Conservation (phyloP, 129 eudicot species). For the Gnaphalium uliginosum region DNA sequence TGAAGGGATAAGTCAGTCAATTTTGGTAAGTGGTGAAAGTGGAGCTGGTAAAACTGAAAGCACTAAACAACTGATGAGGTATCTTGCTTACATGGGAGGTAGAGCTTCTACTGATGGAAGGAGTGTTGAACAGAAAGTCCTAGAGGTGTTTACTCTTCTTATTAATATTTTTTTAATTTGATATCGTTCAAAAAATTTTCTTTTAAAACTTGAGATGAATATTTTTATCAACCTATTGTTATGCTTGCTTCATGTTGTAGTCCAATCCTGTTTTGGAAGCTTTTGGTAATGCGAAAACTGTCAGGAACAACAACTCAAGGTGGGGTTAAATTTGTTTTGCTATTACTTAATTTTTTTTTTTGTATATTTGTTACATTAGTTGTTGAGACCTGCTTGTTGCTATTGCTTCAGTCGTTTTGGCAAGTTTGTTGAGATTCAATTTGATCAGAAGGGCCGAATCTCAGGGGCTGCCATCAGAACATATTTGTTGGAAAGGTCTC, state of each 20-base stretch:
- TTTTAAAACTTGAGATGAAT: background rate
- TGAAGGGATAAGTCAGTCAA: slow-evolving; percentile 97
- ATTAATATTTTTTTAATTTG: background rate
- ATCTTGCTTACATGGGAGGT: slow-evolving; percentile 99
- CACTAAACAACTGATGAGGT: slow-evolving; percentile 90
- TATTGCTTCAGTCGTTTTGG: slow-evolving; percentile 85
- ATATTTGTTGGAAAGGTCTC: slow-evolving; percentile 91
- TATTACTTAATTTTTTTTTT: background rate
- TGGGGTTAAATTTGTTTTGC: slow-evolving; percentile 27
- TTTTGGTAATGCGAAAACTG: slow-evolving; percentile 99
- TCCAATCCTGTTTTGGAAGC: slow-evolving; percentile 99
- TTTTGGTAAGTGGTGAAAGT: slow-evolving; percentile 99
- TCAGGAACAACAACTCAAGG: slow-evolving; percentile 98
- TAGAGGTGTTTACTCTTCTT: slow-evolving; percentile 63
- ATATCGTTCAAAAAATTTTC: background rate
- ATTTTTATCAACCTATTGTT: slow-evolving; percentile 18
- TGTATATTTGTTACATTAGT: slow-evolving; percentile 15
- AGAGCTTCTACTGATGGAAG: slow-evolving; percentile 87
- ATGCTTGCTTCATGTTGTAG: slow-evolving; percentile 48
- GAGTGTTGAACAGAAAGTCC: slow-evolving; percentile 92
- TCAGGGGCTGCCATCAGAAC: slow-evolving; percentile 99
- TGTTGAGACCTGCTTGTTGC: slow-evolving; percentile 14
- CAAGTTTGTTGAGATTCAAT: slow-evolving; percentile 97
- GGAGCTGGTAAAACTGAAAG: slow-evolving; percentile 99
- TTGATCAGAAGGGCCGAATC: slow-evolving; percentile 81